These are phyloP conservation scores for Capronia coronata DNA, from an alignment of 2,329 filamentous ascomycete genomes.

Conservation along the genomic window DNA sequence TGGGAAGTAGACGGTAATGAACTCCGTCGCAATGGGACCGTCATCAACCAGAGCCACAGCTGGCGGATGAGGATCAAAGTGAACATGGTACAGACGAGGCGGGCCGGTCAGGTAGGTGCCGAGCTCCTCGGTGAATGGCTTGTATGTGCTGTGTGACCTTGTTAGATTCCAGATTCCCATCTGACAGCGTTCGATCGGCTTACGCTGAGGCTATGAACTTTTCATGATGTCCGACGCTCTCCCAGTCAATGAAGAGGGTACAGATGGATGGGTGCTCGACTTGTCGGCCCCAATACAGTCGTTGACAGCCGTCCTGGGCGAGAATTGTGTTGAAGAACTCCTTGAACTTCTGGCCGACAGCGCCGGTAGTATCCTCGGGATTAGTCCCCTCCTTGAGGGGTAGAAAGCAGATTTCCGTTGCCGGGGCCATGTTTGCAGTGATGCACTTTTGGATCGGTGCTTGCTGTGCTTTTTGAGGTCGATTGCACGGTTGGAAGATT, in stretches of 20 bases:
- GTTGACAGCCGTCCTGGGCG: conserved; percentile 27
- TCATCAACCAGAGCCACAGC: conserved; percentile 18
- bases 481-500: no score
- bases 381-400: conserved; percentile 13
- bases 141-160: conserved; percentile 4
- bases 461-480: no score
- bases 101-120: background rate
- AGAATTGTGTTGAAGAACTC: conserved; percentile 23
- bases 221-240: conserved; percentile 28
- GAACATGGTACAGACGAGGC: conserved; percentile 23
- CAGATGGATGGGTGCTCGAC: conserved; percentile 27
- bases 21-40: conserved; percentile 24
- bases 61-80: conserved; percentile 28
- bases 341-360: conserved; percentile 21
- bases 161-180: background rate
- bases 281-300: conserved; percentile 25
- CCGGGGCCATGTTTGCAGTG: conserved; percentile 9
- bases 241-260: conserved; percentile 30
- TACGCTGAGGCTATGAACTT: conserved; percentile 28
- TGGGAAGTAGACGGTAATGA: conserved; percentile 26
- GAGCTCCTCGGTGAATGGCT: conserved; percentile 10
- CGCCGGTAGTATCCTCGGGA: background rate
- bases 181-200: background rate
- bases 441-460: no score
- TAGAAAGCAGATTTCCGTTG: conserved; percentile 16